These are phyloP conservation scores for Auxenochlorella pyrenoidosa DNA, from an alignment of 139 green algal genomes.

Conservation along the genomic window DNA sequence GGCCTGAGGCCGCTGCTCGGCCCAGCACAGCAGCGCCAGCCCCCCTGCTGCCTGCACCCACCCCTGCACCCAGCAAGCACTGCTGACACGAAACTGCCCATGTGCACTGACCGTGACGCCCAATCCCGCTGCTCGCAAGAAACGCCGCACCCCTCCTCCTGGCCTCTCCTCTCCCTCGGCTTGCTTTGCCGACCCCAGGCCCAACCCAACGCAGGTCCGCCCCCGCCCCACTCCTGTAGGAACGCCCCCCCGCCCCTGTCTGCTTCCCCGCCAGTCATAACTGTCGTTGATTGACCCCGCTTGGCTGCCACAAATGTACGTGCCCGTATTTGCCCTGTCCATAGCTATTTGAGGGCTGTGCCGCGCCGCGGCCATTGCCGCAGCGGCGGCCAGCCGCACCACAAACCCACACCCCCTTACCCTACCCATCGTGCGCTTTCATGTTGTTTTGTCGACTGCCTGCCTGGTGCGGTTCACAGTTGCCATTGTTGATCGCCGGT, in stretches of 20 bases:
- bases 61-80: not conserved
- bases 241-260: not conserved
- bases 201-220: not conserved
- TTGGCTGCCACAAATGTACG: not conserved
- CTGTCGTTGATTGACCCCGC: not conserved
- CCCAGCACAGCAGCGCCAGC: not conserved
- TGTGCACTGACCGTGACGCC: not conserved
- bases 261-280: not conserved
- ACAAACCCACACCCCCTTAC: not conserved
- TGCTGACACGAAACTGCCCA: not conserved
- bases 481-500: not conserved
- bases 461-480: not conserved
- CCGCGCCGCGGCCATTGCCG: not conserved
- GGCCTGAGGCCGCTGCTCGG: not conserved
- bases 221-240: not conserved
- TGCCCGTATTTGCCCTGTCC: not conserved
- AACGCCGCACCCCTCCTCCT: not conserved
- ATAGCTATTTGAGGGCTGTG: not conserved
- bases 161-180: not conserved
- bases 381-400: not conserved
- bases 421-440: not conserved
- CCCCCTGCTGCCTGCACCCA: too few species aligned
- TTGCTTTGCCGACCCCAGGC: not conserved
- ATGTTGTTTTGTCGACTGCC: not conserved
- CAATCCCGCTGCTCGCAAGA: not conserved